Percentiles rank a stretch among this genome's conserved stretches.
Evolutionary conservation across 108 stramenopile species (phyloP).

Genomic region (Nitzschia sp.): DNA sequence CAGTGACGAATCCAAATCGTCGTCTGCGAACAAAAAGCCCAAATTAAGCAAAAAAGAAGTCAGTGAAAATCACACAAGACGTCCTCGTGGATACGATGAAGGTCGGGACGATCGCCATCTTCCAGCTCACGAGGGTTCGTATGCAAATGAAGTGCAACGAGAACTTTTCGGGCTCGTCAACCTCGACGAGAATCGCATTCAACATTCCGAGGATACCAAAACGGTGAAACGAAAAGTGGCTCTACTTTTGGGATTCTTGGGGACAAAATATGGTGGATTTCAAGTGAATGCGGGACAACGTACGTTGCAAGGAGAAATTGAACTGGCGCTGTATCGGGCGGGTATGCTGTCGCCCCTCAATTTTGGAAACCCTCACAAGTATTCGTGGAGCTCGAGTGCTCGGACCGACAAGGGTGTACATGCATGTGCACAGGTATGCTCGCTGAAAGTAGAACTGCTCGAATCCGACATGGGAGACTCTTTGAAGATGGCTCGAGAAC

Average conservation of each 20-base stretch:
- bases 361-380: conserved; percentile 90
- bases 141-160: conserved; percentile 57
- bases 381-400: conserved; percentile 91
- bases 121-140: conserved; percentile 68
- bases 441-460: conserved; percentile 64
- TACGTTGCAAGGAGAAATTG: conserved; percentile 92
- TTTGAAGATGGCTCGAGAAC: conserved; percentile 55
- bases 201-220: conserved; percentile 3
- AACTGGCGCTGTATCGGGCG: conserved; percentile 78
- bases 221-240: conserved; percentile 60
- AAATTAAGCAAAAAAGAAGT: too few relatives aligned
- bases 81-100: conserved; percentile 15
- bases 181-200: conserved; percentile 6
- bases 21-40: too few relatives aligned
- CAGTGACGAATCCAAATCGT: too few relatives aligned
- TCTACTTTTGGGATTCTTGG: conserved; percentile 67
- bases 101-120: conserved; percentile 18
- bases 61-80: too few relatives aligned
- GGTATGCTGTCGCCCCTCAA: conserved; percentile 69
- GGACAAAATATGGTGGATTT: conserved; percentile 84
- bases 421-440: conserved; percentile 92
- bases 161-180: conserved; percentile 43
- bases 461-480: conserved; percentile 35
- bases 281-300: conserved; percentile 82
- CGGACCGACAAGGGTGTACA: conserved; percentile 96